A percentile compares a stretch with the other conserved stretches of the same genome.
Evolutionary conservation across 352 stramenopile species (phyloP).

Genomic region (Pythium diclinum): DNA sequence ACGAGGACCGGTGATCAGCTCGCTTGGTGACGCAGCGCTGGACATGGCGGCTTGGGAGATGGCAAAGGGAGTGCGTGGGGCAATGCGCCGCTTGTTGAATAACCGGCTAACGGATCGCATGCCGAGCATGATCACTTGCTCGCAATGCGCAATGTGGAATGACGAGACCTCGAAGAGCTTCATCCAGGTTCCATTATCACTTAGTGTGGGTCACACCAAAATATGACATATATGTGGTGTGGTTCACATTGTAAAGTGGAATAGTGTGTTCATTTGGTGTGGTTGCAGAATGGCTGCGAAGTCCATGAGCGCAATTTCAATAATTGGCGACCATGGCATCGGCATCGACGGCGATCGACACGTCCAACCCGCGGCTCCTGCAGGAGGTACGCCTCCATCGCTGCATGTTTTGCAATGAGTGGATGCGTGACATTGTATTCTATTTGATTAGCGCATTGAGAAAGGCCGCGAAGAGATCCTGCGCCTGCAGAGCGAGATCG

Average conservation of each 20-base stretch:
- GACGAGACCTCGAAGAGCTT: neutral
- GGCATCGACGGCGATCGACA: conserved; percentile 29
- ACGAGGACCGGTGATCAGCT: conserved; percentile 29
- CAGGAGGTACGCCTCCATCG: conserved; percentile 40
- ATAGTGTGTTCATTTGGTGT: neutral
- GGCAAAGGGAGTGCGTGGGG: neutral
- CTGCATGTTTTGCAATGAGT: neutral
- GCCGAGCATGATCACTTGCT: neutral
- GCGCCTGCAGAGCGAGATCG: conserved; percentile 51
- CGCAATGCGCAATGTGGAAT: conserved; percentile 6
- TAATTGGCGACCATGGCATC: conserved; percentile 20
- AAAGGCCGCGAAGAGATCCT: conserved; percentile 46
- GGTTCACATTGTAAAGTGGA: conserved; percentile 8
- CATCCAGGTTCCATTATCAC: conserved; percentile 15
- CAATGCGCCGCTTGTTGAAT: conserved; percentile 6
- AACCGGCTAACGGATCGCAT: neutral
- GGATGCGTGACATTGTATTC: neutral
- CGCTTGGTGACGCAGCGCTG: neutral
- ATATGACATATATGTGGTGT: neutral
- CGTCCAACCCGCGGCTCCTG: conserved; percentile 50
- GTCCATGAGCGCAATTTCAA: neutral
- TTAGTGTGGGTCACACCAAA: neutral
- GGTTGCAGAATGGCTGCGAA: neutral
- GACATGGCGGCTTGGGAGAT: neutral
- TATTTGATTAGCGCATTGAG: conserved; percentile 48